Evolutionary conservation across 202 grass and related monocot genomes (phyloP).

Genomic region (Panicum hallii): DNA sequence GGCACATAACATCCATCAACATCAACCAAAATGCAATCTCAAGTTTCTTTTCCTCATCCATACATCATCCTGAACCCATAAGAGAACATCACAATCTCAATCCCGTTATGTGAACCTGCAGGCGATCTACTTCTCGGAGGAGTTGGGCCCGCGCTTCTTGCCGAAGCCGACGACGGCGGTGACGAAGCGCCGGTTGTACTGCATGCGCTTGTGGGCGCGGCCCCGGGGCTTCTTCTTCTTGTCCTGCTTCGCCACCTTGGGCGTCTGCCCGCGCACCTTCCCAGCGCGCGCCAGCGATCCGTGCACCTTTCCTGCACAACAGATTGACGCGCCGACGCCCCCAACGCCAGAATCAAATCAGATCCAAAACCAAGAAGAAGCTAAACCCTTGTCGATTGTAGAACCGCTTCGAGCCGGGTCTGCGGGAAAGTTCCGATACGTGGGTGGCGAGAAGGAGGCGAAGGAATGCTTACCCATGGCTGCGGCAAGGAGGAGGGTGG

Average conservation of each 20-base stretch:
- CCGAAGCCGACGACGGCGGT: conserved; percentile 87
- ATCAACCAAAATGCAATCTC: background rate
- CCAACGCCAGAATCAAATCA: background rate
- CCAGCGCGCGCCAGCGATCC: conserved; percentile 74
- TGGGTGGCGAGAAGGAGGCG: background rate
- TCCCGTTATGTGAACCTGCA: background rate
- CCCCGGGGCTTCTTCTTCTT: conserved; percentile 91
- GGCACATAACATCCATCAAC: background rate
- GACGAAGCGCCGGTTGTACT: conserved; percentile 86
- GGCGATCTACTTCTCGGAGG: conserved; percentile 80
- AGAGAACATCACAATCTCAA: background rate
- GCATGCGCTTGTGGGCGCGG: conserved; percentile 78
- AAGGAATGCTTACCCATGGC: background rate
- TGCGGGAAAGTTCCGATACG: background rate
- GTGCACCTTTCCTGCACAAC: conserved; percentile 70
- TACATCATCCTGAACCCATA: conserved; percentile 1
- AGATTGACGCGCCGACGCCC: conserved; percentile 41
- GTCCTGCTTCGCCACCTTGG: conserved; percentile 89
- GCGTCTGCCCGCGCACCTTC: conserved; percentile 80
- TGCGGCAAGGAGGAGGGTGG: background rate
- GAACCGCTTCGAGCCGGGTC: background rate
- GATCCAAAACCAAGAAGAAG: background rate
- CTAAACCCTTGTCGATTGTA: background rate
- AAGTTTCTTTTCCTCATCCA: background rate
- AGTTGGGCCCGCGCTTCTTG: conserved; percentile 87